Base-by-base conservation (phyloP, 345 rosid species). In the Mercurialis annua region DNA sequence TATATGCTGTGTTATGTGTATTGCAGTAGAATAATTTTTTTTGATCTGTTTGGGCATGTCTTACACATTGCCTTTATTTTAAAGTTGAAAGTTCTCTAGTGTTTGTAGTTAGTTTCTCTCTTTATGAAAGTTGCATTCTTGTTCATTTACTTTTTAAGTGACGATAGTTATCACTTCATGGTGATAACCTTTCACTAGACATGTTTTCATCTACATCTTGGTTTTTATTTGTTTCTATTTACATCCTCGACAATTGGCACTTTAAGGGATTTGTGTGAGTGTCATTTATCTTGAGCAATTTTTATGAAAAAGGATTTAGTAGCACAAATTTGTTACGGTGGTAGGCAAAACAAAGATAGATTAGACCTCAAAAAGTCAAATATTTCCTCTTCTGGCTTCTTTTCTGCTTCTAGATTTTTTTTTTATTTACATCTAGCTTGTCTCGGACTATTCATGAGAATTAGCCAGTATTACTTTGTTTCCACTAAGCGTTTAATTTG, bases 1-100 rank as follows among this genome's bases (percentile, higher is more conserved):
- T 62, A 40, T 38, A 62, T 71, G 56, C 38, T 26, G 34, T 43
- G 49, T 11, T 36, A n/a, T 27, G 6, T 64, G 26, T 15, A n/a
- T 15, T 53, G 33, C 29, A 24, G 4, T 12, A 11, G 17, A 14
- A 31, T n/a, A 9, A n/a, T 11, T n/a, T 55, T 57, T 10, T 52
- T 57, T 56, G 60, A 23, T 17, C 12, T 30, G 10, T 56, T 30
- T 15, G 30, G 10, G 10, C 17, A 30, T 21, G 15, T 24, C 1
- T 24, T 26, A 14, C 18, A 26, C 16, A 2, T 26, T 26, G 58
- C 58, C 27, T 53, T 26, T 53, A 12, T 26, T 53, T 53, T 48
- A 24, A 21, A 24, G 21, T 21, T 26, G 24, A 33, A 57, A 33
- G 40, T 27, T 57, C 43, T 18, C 2, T 12, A n/a, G n/a, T 17